A percentile compares a stretch with the other conserved stretches of the same genome.
Conservation (phyloP, 1,139 yeast species). For the Magnusiomyces paraingens region DNA sequence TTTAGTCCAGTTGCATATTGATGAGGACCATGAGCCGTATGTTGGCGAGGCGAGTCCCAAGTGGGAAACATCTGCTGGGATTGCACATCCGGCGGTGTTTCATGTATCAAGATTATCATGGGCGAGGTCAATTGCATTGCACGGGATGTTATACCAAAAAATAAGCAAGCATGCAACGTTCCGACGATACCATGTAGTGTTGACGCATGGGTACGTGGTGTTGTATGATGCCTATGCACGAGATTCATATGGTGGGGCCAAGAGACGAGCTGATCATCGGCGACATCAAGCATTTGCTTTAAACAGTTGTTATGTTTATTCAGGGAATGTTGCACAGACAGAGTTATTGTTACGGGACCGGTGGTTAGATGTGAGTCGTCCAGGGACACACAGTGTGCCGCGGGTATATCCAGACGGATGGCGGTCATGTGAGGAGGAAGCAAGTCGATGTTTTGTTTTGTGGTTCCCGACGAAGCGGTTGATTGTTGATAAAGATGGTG, state of each 20-base stretch:
- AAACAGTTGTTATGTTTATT: constrained; percentile 63
- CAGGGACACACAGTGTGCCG: constrained; percentile 57
- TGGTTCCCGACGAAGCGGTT: constrained; percentile 71
- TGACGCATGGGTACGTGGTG: constrained; percentile 63
- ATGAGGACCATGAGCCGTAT: constrained; percentile 54
- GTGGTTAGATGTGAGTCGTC: constrained; percentile 42
- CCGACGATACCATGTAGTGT: constrained; percentile 51
- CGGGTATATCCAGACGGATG: constrained; percentile 77
- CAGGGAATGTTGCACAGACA: constrained; percentile 55
- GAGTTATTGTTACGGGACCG: constrained; percentile 50
- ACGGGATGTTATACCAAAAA: constrained; percentile 64
- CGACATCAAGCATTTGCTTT: constrained; percentile 43
- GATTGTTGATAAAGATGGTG: constrained; percentile 21
- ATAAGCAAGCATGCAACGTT: constrained; percentile 63
- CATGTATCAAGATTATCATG: constrained; percentile 54
- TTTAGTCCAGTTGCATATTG: constrained; percentile 42
- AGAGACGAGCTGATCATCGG: constrained; percentile 22
- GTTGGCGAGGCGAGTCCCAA: constrained; percentile 44
- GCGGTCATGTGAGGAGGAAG: constrained; percentile 72
- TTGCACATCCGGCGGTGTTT: constrained; percentile 48
- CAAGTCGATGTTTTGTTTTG: constrained; percentile 65
- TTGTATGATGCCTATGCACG: constrained; percentile 43
- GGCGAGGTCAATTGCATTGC: constrained; percentile 49
- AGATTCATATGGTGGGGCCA: constrained; percentile 28
- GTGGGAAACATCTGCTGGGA: constrained; percentile 49